Evolutionary conservation across 1,284 basidiomycete genomes (phyloP).

Genomic region (Boletus smithii): DNA sequence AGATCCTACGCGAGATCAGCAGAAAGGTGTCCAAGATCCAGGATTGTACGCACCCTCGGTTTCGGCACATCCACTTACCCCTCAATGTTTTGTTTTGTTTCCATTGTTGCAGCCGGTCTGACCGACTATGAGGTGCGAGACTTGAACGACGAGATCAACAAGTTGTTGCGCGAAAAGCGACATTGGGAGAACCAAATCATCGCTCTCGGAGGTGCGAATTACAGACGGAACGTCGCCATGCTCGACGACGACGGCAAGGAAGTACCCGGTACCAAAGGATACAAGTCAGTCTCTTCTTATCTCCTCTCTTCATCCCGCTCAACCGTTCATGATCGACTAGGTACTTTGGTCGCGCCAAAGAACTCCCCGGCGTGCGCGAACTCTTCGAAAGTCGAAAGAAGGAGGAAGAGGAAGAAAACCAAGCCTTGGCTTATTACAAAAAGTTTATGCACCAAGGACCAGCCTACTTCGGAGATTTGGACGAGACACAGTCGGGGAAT

Average conservation of each 20-base stretch:
- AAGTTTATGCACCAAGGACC: conserved; percentile 88
- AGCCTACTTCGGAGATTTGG: conserved; percentile 88
- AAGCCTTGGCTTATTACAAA: conserved; percentile 75
- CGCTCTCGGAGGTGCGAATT: conserved; percentile 93
- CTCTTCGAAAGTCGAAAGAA: conserved; percentile 83
- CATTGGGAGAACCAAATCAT: conserved; percentile 99
- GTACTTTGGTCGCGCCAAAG: conserved; percentile 97
- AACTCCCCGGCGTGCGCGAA: conserved; percentile 93
- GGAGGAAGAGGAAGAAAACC: conserved; percentile 83
- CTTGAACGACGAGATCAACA: conserved; percentile 95
- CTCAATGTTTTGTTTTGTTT: background rate
- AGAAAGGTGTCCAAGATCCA: conserved; percentile 98
- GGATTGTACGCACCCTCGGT: conserved; percentile 73
- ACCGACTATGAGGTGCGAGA: conserved; percentile 94
- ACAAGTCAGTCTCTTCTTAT: conserved; percentile 58
- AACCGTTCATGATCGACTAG: conserved; percentile 39
- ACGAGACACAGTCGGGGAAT: conserved; percentile 63
- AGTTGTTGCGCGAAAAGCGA: conserved; percentile 88
- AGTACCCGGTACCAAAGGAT: conserved; percentile 95
- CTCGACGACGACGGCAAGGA: conserved; percentile 91
- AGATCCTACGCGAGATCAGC: conserved; percentile 91
- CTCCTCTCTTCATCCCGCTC: background rate
- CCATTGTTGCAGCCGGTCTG: conserved; percentile 71
- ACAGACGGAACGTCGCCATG: conserved; percentile 88
- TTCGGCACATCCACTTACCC: too few relatives aligned